Evolutionary conservation across 2,329 filamentous ascomycete species (phyloP).

Genomic region (Onygena corvina): DNA sequence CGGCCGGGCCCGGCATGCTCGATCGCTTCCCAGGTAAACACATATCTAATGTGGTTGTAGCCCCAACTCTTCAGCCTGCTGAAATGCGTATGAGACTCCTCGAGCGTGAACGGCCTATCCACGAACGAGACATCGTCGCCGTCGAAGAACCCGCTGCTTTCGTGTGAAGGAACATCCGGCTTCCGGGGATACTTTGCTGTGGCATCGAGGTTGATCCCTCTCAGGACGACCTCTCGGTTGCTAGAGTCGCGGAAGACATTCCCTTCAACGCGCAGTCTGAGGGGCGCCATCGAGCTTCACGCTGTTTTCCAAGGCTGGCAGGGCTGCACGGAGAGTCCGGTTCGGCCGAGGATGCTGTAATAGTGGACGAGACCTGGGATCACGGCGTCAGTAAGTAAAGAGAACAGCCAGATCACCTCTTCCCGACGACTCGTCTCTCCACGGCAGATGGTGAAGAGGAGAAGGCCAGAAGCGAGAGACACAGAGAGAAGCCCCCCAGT

Average conservation of each 20-base stretch:
- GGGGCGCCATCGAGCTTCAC: constrained; percentile 49
- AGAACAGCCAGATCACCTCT: too few relatives aligned
- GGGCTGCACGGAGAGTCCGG: too few relatives aligned
- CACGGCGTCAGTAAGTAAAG: too few relatives aligned
- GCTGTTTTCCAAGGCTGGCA: not conserved
- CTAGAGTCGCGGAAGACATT: constrained; percentile 69
- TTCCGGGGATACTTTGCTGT: constrained; percentile 80
- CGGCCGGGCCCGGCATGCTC: constrained; percentile 79
- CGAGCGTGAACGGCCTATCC: constrained; percentile 66
- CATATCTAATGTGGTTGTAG: constrained; percentile 91
- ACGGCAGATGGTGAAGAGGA: not conserved
- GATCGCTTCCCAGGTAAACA: constrained; percentile 99
- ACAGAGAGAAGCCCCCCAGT: constrained; percentile 2
- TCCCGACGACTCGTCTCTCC: too few relatives aligned
- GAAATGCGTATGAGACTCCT: constrained; percentile 79
- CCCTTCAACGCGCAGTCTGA: constrained; percentile 73
- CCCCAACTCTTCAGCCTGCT: constrained; percentile 73
- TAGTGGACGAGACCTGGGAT: too few relatives aligned
- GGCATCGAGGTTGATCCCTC: constrained; percentile 86
- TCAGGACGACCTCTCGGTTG: constrained; percentile 73
- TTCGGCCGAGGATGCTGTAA: too few relatives aligned
- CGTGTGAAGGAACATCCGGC: constrained; percentile 71
- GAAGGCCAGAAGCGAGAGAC: not conserved
- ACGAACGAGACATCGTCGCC: constrained; percentile 86
- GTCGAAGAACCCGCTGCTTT: constrained; percentile 72